Conservation (phyloP, 225 moss, liverwort and hornwort species). For the Bryoerythrophyllum caledonicum region DNA sequence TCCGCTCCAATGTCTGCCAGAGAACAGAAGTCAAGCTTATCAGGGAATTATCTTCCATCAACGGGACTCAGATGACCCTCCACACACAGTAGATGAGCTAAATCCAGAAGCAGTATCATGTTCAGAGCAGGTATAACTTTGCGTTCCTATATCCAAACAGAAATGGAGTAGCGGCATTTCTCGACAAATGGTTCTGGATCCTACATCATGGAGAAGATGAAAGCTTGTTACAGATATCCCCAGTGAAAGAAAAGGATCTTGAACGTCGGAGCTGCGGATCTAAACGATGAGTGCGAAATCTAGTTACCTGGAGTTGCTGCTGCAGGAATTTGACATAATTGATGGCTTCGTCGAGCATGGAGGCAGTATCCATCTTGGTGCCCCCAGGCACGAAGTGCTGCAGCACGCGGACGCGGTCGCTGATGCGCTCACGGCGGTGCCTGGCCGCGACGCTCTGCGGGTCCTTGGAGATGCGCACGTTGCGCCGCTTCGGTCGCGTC, state of each 20-base stretch:
- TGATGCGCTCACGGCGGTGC: slow-evolving; percentile 58
- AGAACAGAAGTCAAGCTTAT: background rate
- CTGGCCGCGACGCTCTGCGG: slow-evolving; percentile 70
- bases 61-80: background rate
- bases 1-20: slow-evolving; percentile 30
- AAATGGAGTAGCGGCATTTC: background rate
- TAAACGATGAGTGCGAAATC: background rate
- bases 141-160: background rate
- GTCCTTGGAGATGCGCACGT: slow-evolving; percentile 70
- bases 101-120: background rate
- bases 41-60: background rate
- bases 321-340: slow-evolving; percentile 61
- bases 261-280: background rate
- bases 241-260: background rate
- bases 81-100: background rate
- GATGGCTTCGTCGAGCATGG: slow-evolving; percentile 76
- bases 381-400: slow-evolving; percentile 69
- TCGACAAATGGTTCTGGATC: background rate
- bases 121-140: background rate
- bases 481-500: slow-evolving; percentile 60
- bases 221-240: background rate
- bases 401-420: slow-evolving; percentile 65
- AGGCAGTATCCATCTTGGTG: slow-evolving; percentile 73
- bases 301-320: slow-evolving; percentile 45
- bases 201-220: slow-evolving; percentile 3